phyloP scores from a whole-genome alignment of 306 rosid species.

The Vigna reflexopilosa region DNA sequence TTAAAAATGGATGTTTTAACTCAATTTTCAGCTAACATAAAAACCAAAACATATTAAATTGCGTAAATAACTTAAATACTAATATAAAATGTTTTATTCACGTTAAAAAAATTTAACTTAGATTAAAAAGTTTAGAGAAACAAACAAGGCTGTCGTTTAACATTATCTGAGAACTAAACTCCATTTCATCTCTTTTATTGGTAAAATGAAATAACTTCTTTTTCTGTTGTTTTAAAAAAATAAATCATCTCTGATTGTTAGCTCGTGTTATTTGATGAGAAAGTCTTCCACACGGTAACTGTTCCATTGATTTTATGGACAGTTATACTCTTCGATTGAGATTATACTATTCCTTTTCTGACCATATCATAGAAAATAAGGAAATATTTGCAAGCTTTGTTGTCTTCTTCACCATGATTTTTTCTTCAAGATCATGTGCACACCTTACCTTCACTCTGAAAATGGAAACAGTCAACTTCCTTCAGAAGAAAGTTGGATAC shows the following conservation, averaged over 20 bases:
- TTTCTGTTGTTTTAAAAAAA: background rate
- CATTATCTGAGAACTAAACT: background rate
- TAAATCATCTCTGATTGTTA: conserved; percentile 1
- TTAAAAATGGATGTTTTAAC: too few relatives aligned
- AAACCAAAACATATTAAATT: too few relatives aligned
- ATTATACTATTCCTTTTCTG: conserved; percentile 25
- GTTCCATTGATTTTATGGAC: background rate
- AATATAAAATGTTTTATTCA: too few relatives aligned
- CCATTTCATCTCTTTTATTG: background rate
- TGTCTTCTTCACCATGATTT: conserved; percentile 1
- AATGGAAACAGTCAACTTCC: background rate
- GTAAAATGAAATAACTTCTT: background rate
- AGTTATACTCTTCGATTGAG: background rate
- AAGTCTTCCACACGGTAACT: background rate
- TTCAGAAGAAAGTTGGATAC: background rate
- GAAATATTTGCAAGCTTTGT: conserved; percentile 14
- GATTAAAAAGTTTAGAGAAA: too few relatives aligned
- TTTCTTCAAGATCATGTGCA: conserved; percentile 10
- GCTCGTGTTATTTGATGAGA: background rate
- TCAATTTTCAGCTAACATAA: too few relatives aligned
- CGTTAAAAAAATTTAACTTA: too few relatives aligned
- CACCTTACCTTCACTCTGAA: background rate
- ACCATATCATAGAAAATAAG: conserved; percentile 3
- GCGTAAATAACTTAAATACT: too few relatives aligned
- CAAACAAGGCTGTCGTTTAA: too few relatives aligned